A percentile compares a stretch with the other conserved stretches of the same genome.
These are phyloP conservation scores for Pleomassaria siparia DNA, from an alignment of 2,329 filamentous ascomycete genomes.

Conservation along the genomic window DNA sequence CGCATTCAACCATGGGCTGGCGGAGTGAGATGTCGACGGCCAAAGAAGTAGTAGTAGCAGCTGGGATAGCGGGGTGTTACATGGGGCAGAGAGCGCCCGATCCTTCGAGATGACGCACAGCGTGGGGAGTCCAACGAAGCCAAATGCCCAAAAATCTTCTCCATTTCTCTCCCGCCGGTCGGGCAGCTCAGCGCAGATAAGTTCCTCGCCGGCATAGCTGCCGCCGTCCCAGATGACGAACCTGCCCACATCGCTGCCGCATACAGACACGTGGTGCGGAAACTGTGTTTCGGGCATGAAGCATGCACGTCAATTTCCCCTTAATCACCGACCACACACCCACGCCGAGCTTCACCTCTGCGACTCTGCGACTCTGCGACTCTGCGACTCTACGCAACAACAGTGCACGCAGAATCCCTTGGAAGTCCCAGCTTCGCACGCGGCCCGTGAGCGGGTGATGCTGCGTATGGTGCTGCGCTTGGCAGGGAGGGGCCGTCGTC, in stretches of 20 bases:
- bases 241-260: not conserved
- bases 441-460: not conserved
- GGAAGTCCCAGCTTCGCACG: not conserved
- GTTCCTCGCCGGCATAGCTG: not conserved
- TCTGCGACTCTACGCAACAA: slow-evolving; percentile 1
- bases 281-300: slow-evolving; percentile 13
- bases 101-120: slow-evolving; percentile 9
- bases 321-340: slow-evolving; percentile 3
- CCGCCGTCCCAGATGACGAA: not conserved
- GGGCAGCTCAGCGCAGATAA: not conserved
- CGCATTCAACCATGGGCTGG: slow-evolving; percentile 28
- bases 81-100: slow-evolving; percentile 13
- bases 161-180: not conserved
- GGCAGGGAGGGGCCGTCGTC: not conserved
- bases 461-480: not conserved
- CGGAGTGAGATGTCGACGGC: slow-evolving; percentile 6
- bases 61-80: slow-evolving; percentile 24
- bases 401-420: not conserved
- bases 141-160: too few species aligned
- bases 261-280: slow-evolving; percentile 6
- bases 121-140: slow-evolving; percentile 13
- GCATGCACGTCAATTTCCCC: slow-evolving; percentile 2
- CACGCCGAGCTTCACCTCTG: not conserved
- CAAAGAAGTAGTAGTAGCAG: slow-evolving; percentile 7
- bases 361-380: slow-evolving; percentile 1